Base-by-base conservation (phyloP, 2,329 filamentous ascomycete genomes). In the Aspergillus sp. region DNA sequence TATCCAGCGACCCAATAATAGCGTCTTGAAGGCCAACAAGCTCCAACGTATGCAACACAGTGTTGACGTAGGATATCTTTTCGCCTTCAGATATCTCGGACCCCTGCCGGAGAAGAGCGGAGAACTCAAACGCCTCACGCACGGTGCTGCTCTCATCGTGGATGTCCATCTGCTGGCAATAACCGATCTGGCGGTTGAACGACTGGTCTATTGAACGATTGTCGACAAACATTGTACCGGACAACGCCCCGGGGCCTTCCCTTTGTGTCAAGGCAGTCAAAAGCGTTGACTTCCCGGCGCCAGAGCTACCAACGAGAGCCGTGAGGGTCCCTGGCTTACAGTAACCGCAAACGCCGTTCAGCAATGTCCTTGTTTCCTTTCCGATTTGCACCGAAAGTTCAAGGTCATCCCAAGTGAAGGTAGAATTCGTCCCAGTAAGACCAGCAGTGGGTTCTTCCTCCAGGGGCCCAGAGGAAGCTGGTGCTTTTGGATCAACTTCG, bases 291-390 rank as follows among this genome's bases (percentile, higher is more conserved):
- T 88, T 88, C 6, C 83, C 83, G 5, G 83, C 82, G 14, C 80
- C 81, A 5, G 75, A 82, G 1, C 80, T 79, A 19, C 84, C 83
- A 60, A 88, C 80, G 0, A 89, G 65, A 0, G 83, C 83, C n/a
- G 82, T 74, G 66, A 89, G 72, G 17, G 78, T 64, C 4, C 83
- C 82, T 1, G 82, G 82, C 48, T 82, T 83, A 5, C 75, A 81
- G 44, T 82, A 86, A 0, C 83, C 83, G 36, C 68, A 75, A 30
- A 86, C 74, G 2, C 76, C 68, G 49, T 81, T 74, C 29, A 82
- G 59, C 1, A 82, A 61, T 45, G 71, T 67, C 13, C 71, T 67
- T 33, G 72, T 54, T 26, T 66, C 66, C 24, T 73, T 74, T 13
- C 72, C 63, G 37, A 77, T 74, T 1, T 76, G 74, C 1, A 86